A percentile compares a stretch with the other conserved stretches of the same genome.
Conservation (phyloP, 257 asterid genomes). For the Ballota nigra region DNA sequence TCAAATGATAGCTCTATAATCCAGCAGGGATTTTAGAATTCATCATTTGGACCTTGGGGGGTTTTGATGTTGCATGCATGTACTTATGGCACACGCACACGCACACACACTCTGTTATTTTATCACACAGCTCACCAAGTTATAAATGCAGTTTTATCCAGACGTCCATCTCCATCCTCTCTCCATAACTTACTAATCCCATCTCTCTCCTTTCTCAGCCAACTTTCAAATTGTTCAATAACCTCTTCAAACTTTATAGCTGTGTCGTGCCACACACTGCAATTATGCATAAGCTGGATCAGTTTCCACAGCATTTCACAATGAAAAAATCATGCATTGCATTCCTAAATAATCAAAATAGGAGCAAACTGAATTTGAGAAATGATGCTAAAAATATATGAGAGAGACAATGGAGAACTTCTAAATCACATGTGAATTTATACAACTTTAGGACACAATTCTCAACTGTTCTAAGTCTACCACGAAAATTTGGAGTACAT, state of each 20-base stretch:
- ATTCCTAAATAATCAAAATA: background rate
- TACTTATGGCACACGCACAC: background rate
- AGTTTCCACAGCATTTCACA: conserved; percentile 7
- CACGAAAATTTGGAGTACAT: background rate
- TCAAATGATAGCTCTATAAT: background rate
- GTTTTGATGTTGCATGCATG: background rate
- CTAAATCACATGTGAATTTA: background rate
- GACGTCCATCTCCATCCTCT: conserved; percentile 49
- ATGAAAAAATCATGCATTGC: background rate
- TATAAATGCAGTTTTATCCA: conserved; percentile 81
- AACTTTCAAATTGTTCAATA: conserved; percentile 73
- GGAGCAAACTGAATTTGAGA: background rate
- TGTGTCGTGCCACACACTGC: conserved; percentile 98
- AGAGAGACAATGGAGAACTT: background rate
- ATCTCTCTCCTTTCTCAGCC: conserved; percentile 63
- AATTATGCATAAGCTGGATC: conserved; percentile 4
- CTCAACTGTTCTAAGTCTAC: background rate
- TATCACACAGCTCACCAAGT: conserved; percentile 63
- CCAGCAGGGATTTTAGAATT: background rate
- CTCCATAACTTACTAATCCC: conserved; percentile 42
- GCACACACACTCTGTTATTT: no score
- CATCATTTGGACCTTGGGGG: background rate
- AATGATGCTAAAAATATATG: background rate
- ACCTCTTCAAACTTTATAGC: conserved; percentile 74
- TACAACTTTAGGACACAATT: background rate